Base-by-base conservation (phyloP, 352 stramenopile species). In the Globisporangium recalcitrans region DNA sequence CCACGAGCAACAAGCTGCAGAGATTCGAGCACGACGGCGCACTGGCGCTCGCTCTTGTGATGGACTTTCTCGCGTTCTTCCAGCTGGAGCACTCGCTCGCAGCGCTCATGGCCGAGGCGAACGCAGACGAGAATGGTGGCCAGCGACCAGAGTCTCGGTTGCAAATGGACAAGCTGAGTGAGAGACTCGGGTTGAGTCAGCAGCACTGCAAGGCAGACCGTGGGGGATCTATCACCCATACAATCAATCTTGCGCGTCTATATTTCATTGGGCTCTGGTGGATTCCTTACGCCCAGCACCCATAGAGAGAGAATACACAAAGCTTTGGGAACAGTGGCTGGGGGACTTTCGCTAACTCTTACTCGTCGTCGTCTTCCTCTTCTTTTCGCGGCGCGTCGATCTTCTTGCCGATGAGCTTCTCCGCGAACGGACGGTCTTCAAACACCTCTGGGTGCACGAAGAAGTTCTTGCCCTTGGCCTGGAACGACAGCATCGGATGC, bases 401-500 rank as follows among this genome's bases (percentile, higher is more conserved):
- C 60, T 77, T 77, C 34, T 70, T 64, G 52, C 74, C 72, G 53
- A 85, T 68, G 52, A 87, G 63, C 60, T 82, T 82, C 42, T 87
- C 80, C 36, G 88, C 70, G 60, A 94, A 69, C 40, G 69, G 65
- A 16, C 70, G 65, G 64, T 91, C 78, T 16, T 84, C 42, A 38
- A 94, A 79, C 38, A 69, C 78, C 61, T 95, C 85, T 1, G 83
- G 82, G 48, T 95, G 85, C 56, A 95, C 85, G 63, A 92, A 95
- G 54, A 85, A 93, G 69, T 84, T 77, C 32, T 76, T 71, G 22
- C 67, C 78, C 31, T 74, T 68, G 21, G 80, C 85, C 57, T 87
- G 71, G 78, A 95, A 93, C 49, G 80, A 88, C 49, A 90, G 71
- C 85, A 94, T 93, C 36, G 85, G 85, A 63, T 94, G 85, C 81